Conservation (phyloP, 1,284 basidiomycete species). For the Cutaneotrichosporon arboriforme region DNA sequence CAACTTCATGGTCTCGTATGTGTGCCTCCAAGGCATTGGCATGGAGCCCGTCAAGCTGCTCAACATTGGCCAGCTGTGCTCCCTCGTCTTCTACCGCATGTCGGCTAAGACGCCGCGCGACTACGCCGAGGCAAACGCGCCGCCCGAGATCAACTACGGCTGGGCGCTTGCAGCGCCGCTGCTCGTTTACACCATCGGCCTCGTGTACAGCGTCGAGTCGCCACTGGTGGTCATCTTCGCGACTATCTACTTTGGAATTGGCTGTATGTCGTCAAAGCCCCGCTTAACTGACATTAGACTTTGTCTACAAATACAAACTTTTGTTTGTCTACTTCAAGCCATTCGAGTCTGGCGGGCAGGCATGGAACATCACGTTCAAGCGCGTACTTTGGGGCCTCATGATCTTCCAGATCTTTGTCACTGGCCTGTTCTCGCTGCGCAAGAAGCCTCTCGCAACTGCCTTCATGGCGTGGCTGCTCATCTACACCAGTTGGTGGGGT, state of each 20-base stretch:
- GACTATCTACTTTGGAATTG: slow-evolving; percentile 87
- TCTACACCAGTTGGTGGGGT: slow-evolving; percentile 71
- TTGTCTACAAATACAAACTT: slow-evolving; percentile 97
- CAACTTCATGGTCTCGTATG: slow-evolving; percentile 93
- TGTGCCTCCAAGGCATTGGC: slow-evolving; percentile 85
- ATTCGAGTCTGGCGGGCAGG: slow-evolving; percentile 49
- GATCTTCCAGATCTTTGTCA: slow-evolving; percentile 85
- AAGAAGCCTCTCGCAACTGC: slow-evolving; percentile 51
- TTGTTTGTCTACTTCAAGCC: slow-evolving; percentile 59
- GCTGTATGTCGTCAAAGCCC: slow-evolving; percentile 49
- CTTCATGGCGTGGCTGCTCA: slow-evolving; percentile 71
- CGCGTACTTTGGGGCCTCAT: slow-evolving; percentile 82
- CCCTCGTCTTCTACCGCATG: slow-evolving; percentile 60
- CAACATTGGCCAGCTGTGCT: slow-evolving; percentile 77
- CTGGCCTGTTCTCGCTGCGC: slow-evolving; percentile 78
- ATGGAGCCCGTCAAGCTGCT: slow-evolving; percentile 92
- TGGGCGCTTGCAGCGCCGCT: slow-evolving; percentile 88
- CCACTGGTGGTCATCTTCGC: slow-evolving; percentile 92
- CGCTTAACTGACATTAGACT: slow-evolving; percentile 46
- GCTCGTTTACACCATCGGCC: slow-evolving; percentile 87
- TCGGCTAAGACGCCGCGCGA: slow-evolving; percentile 52
- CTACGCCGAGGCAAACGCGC: slow-evolving; percentile 92
- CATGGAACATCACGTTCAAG: slow-evolving; percentile 82
- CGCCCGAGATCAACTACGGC: slow-evolving; percentile 93
- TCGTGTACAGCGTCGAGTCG: slow-evolving; percentile 91